Evolutionary conservation across 106 monocot genomes (phyloP), one percentile per base, ranked within the genome.

Genomic region (Dendrobium catenatum): DNA sequence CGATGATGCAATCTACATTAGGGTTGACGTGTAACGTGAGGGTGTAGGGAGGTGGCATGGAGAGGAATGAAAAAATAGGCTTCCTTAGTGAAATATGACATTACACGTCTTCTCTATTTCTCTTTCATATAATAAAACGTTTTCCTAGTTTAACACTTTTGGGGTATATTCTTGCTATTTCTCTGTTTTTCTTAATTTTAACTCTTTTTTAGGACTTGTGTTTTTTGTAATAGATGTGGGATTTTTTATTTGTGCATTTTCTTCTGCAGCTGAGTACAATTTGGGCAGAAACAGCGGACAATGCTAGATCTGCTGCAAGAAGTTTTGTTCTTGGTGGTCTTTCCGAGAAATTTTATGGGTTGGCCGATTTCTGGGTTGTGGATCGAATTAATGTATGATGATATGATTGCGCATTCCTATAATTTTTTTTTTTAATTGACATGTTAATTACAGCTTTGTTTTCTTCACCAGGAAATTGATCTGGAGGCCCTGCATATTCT

Each of bases 201-300:
- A 0, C 2, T 26, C 7, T 26, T 66, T 66, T 66, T 26, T 24
- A 10, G 5, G 24, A 24, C 8, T 24, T 66, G 64, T n/a, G 10
- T 51, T 10, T 13, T 15, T 22, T 33, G 40, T 18, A 40, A 44
- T 43, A 1, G 20, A 74, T 43, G n/a, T 74, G 43, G 5, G 70
- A 70, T 70, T 70, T 70, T 37, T 70, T 9, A 70, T 37, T 11
- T 37, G 11, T 70, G 13, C 64, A 10, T n/a, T 61, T 74, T 43
- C 0, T 79, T 83, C 81, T 78, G 59, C 90, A 95, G 95, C 49
- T 92, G 82, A 92, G 95, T 84, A 95, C 95, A 78, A 95, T 95
- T 81, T 95, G 95, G 95, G 90, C 90, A 70, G 92, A 95, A 87
- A 95, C 95, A 58, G 83, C 92, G 70, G 90, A 92, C 17, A 95